A percentile compares a stretch with the other conserved stretches of the same genome.
Evolutionary conservation across 805 yeast genomes (phyloP).

Genomic region (Saturnispora serradocipensis): DNA sequence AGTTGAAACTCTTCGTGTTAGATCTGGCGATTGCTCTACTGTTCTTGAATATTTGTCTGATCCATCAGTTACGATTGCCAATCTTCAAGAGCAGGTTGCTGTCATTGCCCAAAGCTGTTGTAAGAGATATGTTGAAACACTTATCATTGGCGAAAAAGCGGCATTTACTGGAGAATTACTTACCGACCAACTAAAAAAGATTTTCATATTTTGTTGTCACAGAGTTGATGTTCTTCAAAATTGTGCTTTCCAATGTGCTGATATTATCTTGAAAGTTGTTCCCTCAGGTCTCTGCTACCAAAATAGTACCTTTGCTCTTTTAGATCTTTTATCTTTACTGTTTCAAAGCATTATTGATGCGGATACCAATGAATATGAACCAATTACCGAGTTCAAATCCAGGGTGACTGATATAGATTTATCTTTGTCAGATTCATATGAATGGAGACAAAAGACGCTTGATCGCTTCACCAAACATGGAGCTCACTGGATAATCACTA

Average conservation of each 20-base stretch:
- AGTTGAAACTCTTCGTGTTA: constrained; percentile 70
- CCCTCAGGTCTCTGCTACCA: constrained; percentile 78
- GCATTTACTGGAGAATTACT: constrained; percentile 49
- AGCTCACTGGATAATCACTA: constrained; percentile 53
- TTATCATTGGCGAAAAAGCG: constrained; percentile 44
- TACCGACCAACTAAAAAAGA: constrained; percentile 59
- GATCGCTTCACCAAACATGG: constrained; percentile 50
- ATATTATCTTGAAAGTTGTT: constrained; percentile 48
- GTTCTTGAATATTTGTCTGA: constrained; percentile 74
- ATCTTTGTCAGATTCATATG: constrained; percentile 62
- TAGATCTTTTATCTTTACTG: constrained; percentile 71
- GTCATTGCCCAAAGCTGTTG: constrained; percentile 53
- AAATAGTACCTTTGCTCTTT: constrained; percentile 60
- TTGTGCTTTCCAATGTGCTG: constrained; percentile 72
- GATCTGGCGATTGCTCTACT: constrained; percentile 74
- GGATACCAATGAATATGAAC: constrained; percentile 76
- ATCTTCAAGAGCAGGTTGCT: constrained; percentile 60
- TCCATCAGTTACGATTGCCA: constrained; percentile 63
- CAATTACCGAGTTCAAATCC: constrained; percentile 55
- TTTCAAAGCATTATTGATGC: constrained; percentile 79
- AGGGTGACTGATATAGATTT: constrained; percentile 38
- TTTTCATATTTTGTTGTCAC: constrained; percentile 68
- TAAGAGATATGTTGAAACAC: constrained; percentile 43
- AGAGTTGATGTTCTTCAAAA: constrained; percentile 66
- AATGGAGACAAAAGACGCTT: constrained; percentile 66